Percentiles rank a stretch among this genome's conserved stretches.
Conservation (phyloP, 345 rosid species). For the Eucalyptus paniculata region DNA sequence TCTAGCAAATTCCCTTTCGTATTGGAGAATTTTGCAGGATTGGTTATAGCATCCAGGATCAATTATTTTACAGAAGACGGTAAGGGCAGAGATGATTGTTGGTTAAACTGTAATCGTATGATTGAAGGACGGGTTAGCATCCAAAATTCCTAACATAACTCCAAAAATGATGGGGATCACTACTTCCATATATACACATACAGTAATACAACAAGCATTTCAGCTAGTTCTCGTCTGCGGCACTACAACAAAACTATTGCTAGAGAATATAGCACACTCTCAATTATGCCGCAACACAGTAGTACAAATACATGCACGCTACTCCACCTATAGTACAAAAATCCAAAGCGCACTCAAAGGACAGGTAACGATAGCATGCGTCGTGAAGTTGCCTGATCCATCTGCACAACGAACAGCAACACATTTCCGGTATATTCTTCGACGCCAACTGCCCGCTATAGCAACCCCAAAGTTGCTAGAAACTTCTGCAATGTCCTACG, state of each 20-base stretch:
- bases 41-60: neutral
- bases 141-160: neutral
- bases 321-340: neutral
- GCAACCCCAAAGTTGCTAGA: slow-evolving; percentile 23
- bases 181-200: neutral
- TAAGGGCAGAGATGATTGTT: neutral
- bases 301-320: neutral
- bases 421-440: neutral
- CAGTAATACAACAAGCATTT: neutral
- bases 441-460: neutral
- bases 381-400: neutral
- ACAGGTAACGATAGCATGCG: neutral
- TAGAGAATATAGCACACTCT: neutral
- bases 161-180: neutral
- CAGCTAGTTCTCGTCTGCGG: neutral
- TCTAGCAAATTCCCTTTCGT: neutral
- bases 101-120: neutral
- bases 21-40: neutral
- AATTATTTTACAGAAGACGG: neutral
- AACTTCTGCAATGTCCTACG: slow-evolving; percentile 38
- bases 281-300: neutral
- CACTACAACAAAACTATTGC: neutral
- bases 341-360: neutral
- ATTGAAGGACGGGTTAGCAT: neutral
- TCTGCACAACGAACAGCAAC: neutral